Base-by-base conservation (phyloP, 306 rosid genomes). In the Lathyrus sativus region DNA sequence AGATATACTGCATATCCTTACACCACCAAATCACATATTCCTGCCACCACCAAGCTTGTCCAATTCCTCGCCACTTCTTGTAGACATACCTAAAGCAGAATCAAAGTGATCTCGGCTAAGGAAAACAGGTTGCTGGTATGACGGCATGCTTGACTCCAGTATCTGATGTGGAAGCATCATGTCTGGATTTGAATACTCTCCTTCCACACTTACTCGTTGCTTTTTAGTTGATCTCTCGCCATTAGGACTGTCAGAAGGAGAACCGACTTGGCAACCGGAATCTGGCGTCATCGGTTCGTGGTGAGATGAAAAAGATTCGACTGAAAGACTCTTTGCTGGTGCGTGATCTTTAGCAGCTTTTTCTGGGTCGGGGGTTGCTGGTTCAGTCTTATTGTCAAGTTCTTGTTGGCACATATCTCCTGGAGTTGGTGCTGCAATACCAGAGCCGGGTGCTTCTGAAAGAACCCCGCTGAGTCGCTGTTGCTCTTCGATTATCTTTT, bases 401-500 rank as follows among this genome's bases (percentile, higher is more conserved):
- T 86, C 91, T 11, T 76, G 95, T 18, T 76, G 92, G 78, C 46
- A 38, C 41, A 57, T 62, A 19, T 84, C 92, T 37, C 83, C 80
- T 2, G 81, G 80, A n/a, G 46, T 78, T 29, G 68, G 63, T 48
- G 79, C 80, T n/a, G 79, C 55, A 63, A 64, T 71, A 70, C 83
- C 86, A 9, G 81, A 65, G 31, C 58, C 83, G 1, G 91, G 92
- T 71, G 77, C 87, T 57, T 86, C 97, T 3, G 97, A 86, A 44
- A 85, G 77, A 79, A 85, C 92, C 33, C 99, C 99, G 38, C 87
- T 78, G 28, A 90, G 92, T 58, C 93, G 85, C 65, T 88, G 99
- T 61, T 93, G 99, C 79, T 93, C 99, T 83, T 93, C 99, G 2
- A 93, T 90, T 82, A 93, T 93, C 88, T 93, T 93, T 86, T 90